Evolutionary conservation across 768 basidiomycete species (phyloP).

Genomic region (Asterophora parasitica): DNA sequence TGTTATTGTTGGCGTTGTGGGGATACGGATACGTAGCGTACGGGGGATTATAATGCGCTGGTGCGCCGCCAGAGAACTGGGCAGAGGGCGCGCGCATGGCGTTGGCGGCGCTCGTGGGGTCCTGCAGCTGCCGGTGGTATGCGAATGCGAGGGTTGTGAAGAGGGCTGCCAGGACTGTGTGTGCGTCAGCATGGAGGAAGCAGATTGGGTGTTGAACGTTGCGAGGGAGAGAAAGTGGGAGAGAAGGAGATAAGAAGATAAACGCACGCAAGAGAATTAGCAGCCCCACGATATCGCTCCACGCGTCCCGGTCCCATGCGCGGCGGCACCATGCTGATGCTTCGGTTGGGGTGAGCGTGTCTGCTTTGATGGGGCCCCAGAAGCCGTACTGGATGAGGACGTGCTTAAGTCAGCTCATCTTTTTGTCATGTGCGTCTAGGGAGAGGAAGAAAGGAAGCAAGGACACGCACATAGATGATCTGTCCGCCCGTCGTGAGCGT

Average conservation of each 20-base stretch:
- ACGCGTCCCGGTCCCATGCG: too few relatives aligned
- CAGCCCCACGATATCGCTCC: too few relatives aligned
- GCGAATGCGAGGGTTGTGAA: slow-evolving; percentile 65
- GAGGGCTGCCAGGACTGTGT: slow-evolving; percentile 48
- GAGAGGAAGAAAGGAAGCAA: not conserved
- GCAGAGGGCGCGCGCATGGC: slow-evolving; percentile 40
- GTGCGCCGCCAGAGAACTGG: slow-evolving; percentile 29
- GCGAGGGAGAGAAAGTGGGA: not conserved
- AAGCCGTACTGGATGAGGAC: slow-evolving; percentile 47
- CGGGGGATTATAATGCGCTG: slow-evolving; percentile 56
- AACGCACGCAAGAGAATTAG: too few relatives aligned
- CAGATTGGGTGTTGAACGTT: not conserved
- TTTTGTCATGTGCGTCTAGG: not conserved
- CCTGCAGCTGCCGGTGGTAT: slow-evolving; percentile 71
- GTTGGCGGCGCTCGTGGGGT: slow-evolving; percentile 58
- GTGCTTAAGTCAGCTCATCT: too few relatives aligned
- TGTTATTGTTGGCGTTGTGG: too few relatives aligned
- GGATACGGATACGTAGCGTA: slow-evolving; percentile 25
- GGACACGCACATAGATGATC: slow-evolving; percentile 33
- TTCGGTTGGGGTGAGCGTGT: slow-evolving; percentile 27
- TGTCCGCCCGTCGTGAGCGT: slow-evolving; percentile 29
- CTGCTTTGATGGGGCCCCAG: slow-evolving; percentile 41
- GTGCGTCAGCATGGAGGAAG: too few relatives aligned
- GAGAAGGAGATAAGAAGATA: slow-evolving; percentile 40
- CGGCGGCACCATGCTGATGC: slow-evolving; percentile 22